phyloP scores from a whole-genome alignment of 2,329 filamentous ascomycete species.

The Talaromyces sp. region DNA sequence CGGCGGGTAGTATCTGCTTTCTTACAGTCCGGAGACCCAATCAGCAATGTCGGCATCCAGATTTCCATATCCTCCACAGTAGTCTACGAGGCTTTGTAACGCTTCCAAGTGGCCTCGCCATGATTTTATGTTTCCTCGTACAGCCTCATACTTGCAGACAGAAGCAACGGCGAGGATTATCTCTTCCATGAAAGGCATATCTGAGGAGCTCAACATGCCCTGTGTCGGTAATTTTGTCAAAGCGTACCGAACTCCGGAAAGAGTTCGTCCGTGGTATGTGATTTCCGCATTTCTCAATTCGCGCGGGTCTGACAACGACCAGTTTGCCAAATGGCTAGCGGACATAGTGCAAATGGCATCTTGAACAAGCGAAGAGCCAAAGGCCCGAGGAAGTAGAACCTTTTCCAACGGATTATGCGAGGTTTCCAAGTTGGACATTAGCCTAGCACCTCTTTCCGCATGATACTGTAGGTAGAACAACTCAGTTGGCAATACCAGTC shows the following conservation, averaged over 20 bases:
- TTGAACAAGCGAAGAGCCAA: slow-evolving; percentile 30
- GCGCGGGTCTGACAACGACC: slow-evolving; percentile 16
- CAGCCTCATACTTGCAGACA: slow-evolving; percentile 34
- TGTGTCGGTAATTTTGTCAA: slow-evolving; percentile 15
- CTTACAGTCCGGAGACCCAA: slow-evolving; percentile 30
- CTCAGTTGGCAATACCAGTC: slow-evolving; percentile 21
- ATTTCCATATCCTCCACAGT: slow-evolving; percentile 25
- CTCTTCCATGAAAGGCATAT: slow-evolving; percentile 19
- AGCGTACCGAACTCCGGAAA: slow-evolving; percentile 25
- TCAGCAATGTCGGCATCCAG: slow-evolving; percentile 26
- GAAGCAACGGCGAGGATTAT: slow-evolving; percentile 29
- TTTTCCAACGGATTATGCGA: slow-evolving; percentile 31
- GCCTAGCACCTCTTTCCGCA: slow-evolving; percentile 27
- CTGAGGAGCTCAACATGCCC: slow-evolving; percentile 7
- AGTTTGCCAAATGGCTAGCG: slow-evolving; percentile 31
- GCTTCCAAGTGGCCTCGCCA: slow-evolving; percentile 33
- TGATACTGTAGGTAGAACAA: slow-evolving; percentile 34
- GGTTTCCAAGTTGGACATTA: slow-evolving; percentile 31
- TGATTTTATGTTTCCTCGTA: slow-evolving; percentile 32
- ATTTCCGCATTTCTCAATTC: slow-evolving; percentile 23
- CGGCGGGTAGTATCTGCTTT: not conserved
- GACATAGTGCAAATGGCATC: slow-evolving; percentile 33
- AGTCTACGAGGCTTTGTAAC: slow-evolving; percentile 26
- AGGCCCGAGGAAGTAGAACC: slow-evolving; percentile 29
- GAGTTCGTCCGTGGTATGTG: slow-evolving; percentile 27